Evolutionary conservation across 495 filamentous ascomycete species (phyloP).

Genomic region (Neurospora sp.): DNA sequence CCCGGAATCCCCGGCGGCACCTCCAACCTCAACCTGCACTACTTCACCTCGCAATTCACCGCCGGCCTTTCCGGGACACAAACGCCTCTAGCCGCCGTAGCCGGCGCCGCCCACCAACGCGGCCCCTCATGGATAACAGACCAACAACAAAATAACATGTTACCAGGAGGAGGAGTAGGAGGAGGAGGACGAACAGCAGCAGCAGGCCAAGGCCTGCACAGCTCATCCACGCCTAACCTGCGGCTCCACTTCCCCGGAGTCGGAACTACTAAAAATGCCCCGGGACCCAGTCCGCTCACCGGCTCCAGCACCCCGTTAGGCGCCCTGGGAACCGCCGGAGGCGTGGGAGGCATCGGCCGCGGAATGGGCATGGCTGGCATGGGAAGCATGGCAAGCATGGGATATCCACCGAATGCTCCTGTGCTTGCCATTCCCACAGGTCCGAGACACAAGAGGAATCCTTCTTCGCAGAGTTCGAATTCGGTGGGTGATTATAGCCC

Average conservation of each 20-base stretch:
- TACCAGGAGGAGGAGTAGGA: neutral
- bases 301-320: conserved; percentile 6
- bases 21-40: conserved; percentile 81
- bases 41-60: conserved; percentile 78
- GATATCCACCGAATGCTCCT: neutral
- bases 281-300: neutral
- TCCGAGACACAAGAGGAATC: conserved; percentile 29
- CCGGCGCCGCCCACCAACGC: conserved; percentile 45
- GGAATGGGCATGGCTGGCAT: neutral
- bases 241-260: neutral
- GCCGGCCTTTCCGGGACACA: conserved; percentile 71
- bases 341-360: conserved; percentile 3
- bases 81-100: conserved; percentile 79
- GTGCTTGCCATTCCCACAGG: neutral
- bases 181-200: neutral
- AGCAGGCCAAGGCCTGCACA: conserved; percentile 10
- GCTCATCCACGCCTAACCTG: conserved; percentile 19
- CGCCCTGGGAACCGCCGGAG: neutral
- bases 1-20: conserved; percentile 77
- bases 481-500: conserved; percentile 29
- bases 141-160: conserved; percentile 1
- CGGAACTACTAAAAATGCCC: neutral
- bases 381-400: neutral
- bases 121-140: conserved; percentile 30
- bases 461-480: conserved; percentile 31